These are phyloP conservation scores for Lachnellula occidentalis DNA, from an alignment of 2,329 filamentous ascomycete species.

Conservation along the genomic window DNA sequence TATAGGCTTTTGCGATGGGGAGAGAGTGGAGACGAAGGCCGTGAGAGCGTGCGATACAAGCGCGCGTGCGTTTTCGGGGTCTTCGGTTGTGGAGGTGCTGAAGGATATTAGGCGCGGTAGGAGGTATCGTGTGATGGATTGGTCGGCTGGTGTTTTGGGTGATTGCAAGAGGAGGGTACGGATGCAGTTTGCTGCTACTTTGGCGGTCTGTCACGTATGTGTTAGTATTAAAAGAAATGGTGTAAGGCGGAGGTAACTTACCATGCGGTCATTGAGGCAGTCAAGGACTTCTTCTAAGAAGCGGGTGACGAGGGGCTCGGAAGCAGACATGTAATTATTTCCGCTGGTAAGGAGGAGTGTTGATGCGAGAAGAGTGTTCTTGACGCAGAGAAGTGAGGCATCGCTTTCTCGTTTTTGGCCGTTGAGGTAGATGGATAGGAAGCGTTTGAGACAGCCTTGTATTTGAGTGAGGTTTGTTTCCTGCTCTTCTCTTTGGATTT, in stretches of 20 bases:
- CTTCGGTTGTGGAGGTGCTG: slow-evolving; percentile 65
- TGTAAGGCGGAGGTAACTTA: slow-evolving; percentile 31
- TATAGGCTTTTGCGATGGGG: slow-evolving; percentile 43
- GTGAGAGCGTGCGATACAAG: slow-evolving; percentile 71
- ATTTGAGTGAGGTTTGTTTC: slow-evolving; percentile 48
- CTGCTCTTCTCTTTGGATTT: slow-evolving; percentile 34
- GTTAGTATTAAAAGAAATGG: slow-evolving; percentile 8
- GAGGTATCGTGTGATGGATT: slow-evolving; percentile 68
- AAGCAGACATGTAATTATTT: slow-evolving; percentile 64
- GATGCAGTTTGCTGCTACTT: slow-evolving; percentile 85
- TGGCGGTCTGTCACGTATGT: slow-evolving; percentile 59
- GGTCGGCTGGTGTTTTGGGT: slow-evolving; percentile 58
- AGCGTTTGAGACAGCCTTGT: slow-evolving; percentile 74
- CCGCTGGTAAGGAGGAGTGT: slow-evolving; percentile 86
- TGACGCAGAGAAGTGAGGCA: slow-evolving; percentile 79
- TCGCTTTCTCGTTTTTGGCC: slow-evolving; percentile 70
- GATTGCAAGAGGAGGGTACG: slow-evolving; percentile 72
- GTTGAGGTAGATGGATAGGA: slow-evolving; percentile 72
- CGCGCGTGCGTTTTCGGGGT: slow-evolving; percentile 69
- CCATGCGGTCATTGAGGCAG: slow-evolving; percentile 73
- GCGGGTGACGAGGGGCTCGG: slow-evolving; percentile 67
- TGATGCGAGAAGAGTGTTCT: slow-evolving; percentile 82
- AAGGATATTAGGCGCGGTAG: slow-evolving; percentile 73
- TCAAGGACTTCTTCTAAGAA: slow-evolving; percentile 80
- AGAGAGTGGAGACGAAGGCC: slow-evolving; percentile 55